Conservation (phyloP, 2,329 filamentous ascomycete species). For the Bipolaris zeicola region DNA sequence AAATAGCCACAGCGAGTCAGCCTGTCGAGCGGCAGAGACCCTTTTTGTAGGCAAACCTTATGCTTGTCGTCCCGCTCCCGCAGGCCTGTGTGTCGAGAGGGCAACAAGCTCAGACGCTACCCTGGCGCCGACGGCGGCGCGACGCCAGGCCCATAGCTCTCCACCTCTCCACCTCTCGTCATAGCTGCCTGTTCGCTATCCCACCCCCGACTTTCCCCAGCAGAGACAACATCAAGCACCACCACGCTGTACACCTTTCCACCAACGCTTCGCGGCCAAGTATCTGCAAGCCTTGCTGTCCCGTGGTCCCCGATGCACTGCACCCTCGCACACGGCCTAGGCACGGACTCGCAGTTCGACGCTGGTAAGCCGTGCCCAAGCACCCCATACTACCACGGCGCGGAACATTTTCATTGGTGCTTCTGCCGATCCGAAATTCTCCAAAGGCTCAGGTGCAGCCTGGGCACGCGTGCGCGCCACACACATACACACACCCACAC, state of each 20-base stretch:
- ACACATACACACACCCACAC: constrained; percentile 20
- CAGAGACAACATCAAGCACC: constrained; percentile 9
- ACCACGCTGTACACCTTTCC: constrained; percentile 17
- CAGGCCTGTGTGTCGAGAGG: constrained; percentile 33
- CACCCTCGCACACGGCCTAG: constrained; percentile 20
- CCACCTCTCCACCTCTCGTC: constrained; percentile 29
- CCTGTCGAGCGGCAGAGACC: constrained; percentile 30
- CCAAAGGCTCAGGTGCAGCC: constrained; percentile 29
- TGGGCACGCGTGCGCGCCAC: constrained; percentile 24
- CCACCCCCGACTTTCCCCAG: constrained; percentile 15
- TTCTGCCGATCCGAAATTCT: constrained; percentile 27
- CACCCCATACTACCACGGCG: constrained; percentile 14
- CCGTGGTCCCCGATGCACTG: constrained; percentile 40
- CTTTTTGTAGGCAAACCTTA: constrained; percentile 42
- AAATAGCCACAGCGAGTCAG: constrained; percentile 21
- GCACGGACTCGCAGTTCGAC: constrained; percentile 23
- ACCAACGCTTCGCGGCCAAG: constrained; percentile 18
- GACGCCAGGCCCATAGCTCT: constrained; percentile 23
- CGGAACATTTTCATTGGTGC: constrained; percentile 27
- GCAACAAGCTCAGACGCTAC: constrained; percentile 30
- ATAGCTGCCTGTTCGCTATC: constrained; percentile 22
- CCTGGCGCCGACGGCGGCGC: constrained; percentile 34
- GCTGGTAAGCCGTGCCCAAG: constrained; percentile 25
- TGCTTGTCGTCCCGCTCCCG: constrained; percentile 49
- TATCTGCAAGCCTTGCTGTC: constrained; percentile 26